These are phyloP conservation scores for Ambrosiella beaveri DNA, from an alignment of 2,329 filamentous ascomycete species.

Conservation along the genomic window DNA sequence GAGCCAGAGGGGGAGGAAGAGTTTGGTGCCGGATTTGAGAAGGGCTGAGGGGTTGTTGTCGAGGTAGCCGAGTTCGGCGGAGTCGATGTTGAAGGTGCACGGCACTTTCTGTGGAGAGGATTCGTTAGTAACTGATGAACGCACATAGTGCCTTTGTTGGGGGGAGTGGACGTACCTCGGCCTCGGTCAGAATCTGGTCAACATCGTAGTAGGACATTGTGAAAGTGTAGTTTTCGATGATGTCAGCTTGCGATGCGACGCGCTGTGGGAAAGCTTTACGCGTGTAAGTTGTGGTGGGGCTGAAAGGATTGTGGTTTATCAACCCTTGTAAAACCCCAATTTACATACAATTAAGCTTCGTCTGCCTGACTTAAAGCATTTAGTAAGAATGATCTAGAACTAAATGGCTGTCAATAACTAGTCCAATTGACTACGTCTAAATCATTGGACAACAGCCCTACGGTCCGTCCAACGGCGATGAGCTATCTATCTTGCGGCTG, in stretches of 20 bases:
- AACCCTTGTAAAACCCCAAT: not conserved
- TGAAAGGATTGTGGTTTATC: not conserved
- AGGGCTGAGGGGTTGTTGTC: slow-evolving; percentile 57
- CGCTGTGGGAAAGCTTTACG: not conserved
- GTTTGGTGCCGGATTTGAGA: slow-evolving; percentile 63
- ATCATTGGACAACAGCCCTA: no score
- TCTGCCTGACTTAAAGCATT: not conserved
- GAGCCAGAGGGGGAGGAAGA: slow-evolving; percentile 83
- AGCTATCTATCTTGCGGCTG: no score
- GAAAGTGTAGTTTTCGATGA: not conserved
- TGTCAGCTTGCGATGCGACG: not conserved
- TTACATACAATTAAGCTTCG: not conserved
- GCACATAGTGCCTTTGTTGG: no score
- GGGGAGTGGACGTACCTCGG: slow-evolving; percentile 37
- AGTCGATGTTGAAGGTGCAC: slow-evolving; percentile 82
- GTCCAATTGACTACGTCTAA: not conserved
- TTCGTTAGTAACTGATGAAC: slow-evolving; percentile 8
- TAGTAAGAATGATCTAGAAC: not conserved
- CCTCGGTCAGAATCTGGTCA: slow-evolving; percentile 68
- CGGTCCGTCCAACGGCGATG: no score
- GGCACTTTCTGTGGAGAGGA: slow-evolving; percentile 58
- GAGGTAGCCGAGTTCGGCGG: slow-evolving; percentile 73
- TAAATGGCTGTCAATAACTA: not conserved
- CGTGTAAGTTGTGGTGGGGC: not conserved
- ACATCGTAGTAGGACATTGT: slow-evolving; percentile 67